Conservation (phyloP, 192 early-diverging fungal species). For the Coemansia sp. region DNA sequence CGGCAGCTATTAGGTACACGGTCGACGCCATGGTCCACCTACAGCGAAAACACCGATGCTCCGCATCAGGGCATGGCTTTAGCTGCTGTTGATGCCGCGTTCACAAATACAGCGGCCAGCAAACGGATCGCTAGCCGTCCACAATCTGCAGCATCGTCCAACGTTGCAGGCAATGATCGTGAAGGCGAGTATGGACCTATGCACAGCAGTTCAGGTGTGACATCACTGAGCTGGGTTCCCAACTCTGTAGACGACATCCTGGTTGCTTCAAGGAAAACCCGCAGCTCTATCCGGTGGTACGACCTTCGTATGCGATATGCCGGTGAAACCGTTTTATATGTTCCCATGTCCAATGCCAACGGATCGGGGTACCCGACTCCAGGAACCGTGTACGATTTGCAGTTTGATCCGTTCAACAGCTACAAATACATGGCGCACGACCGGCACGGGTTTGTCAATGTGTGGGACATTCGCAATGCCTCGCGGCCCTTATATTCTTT, state of each 20-base stretch:
- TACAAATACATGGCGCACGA: conserved; percentile 50
- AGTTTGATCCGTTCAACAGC: conserved; percentile 53
- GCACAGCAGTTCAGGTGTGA: conserved; percentile 36
- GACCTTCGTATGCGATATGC: conserved; percentile 36
- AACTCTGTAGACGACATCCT: conserved; percentile 37
- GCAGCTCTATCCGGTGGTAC: conserved; percentile 45
- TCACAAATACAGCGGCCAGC: neutral
- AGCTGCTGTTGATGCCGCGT: neutral
- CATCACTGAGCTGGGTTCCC: conserved; percentile 45
- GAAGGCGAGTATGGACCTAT: conserved; percentile 31
- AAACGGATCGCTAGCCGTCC: conserved; percentile 14
- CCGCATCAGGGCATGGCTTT: conserved; percentile 7
- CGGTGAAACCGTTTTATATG: conserved; percentile 34
- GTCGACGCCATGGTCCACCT: conserved; percentile 26
- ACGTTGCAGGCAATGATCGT: conserved; percentile 3
- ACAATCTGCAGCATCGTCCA: conserved; percentile 18
- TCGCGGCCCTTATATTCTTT: conserved; percentile 28
- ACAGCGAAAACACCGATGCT: conserved; percentile 19
- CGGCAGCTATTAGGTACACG: conserved; percentile 35
- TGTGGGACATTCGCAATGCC: conserved; percentile 56
- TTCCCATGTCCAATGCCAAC: conserved; percentile 20
- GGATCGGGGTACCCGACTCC: conserved; percentile 1
- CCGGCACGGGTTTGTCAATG: conserved; percentile 30
- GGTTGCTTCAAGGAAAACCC: conserved; percentile 32
- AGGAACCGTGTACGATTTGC: conserved; percentile 46